These are phyloP conservation scores for Rubia balearica DNA, from an alignment of 305 asterid genomes.

Conservation along the genomic window DNA sequence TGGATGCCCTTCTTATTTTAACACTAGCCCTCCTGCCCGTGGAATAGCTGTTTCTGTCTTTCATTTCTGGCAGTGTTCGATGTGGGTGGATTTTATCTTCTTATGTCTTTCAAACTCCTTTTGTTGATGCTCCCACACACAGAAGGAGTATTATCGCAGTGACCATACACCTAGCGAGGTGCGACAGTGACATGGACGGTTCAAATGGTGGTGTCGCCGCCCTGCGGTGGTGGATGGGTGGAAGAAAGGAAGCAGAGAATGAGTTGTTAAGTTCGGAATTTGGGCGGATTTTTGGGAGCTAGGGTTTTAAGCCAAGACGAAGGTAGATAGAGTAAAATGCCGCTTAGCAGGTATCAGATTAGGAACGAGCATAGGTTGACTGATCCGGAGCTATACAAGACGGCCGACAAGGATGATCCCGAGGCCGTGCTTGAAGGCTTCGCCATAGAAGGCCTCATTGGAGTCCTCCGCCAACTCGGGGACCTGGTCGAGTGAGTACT, in stretches of 20 bases:
- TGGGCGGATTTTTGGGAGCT: conserved; percentile 12
- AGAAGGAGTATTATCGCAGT: neutral
- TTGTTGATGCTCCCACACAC: neutral
- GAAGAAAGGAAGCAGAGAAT: conserved; percentile 3
- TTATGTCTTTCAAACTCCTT: neutral
- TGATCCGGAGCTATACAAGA: conserved; percentile 51
- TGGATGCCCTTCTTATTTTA: too few species aligned
- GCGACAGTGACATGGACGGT: too few species aligned
- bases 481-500: too few species aligned
- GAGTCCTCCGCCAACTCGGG: conserved; percentile 81
- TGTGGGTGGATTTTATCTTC: too few species aligned
- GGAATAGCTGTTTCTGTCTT: too few species aligned
- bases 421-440: conserved; percentile 97
- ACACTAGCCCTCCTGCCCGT: too few species aligned
- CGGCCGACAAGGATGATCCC: conserved; percentile 96
- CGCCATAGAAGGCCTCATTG: conserved; percentile 95
- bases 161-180: too few species aligned
- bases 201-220: too few species aligned
- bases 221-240: neutral
- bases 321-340: too few species aligned
- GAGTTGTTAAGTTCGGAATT: conserved; percentile 3
- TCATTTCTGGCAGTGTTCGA: too few species aligned
- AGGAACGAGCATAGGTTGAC: too few species aligned
- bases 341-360: too few species aligned
- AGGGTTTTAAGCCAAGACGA: conserved; percentile 24